These are phyloP conservation scores for Acanthochlamys bracteata DNA, from an alignment of 106 monocot species.

Conservation along the genomic window DNA sequence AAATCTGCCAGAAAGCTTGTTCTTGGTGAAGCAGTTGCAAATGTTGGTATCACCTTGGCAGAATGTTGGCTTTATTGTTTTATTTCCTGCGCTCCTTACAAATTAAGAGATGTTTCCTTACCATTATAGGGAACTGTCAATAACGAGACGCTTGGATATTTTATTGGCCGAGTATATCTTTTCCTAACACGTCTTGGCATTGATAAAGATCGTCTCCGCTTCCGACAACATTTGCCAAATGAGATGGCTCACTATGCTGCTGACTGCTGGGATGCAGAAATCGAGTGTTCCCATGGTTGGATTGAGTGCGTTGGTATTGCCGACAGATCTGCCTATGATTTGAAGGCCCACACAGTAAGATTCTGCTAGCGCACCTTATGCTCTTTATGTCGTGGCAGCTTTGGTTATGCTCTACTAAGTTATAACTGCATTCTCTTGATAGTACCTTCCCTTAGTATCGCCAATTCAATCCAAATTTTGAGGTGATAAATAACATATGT, in stretches of 20 bases:
- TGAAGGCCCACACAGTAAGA: slow-evolving; percentile 77
- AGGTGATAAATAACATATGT: background rate
- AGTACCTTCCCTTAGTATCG: too few relatives aligned
- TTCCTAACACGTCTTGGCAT: slow-evolving; percentile 80
- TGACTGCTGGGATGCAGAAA: slow-evolving; percentile 99
- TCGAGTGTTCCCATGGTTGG: slow-evolving; percentile 94
- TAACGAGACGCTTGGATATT: slow-evolving; percentile 95
- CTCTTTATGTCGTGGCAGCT: background rate
- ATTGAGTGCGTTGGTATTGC: slow-evolving; percentile 99
- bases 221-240: slow-evolving; percentile 91
- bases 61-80: background rate
- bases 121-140: slow-evolving; percentile 66
- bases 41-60: slow-evolving; percentile 21
- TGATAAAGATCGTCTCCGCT: slow-evolving; percentile 72
- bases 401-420: too few relatives aligned
- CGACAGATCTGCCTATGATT: slow-evolving; percentile 93
- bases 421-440: too few relatives aligned
- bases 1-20: slow-evolving; percentile 41
- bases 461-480: too few relatives aligned
- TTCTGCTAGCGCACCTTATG: background rate
- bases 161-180: slow-evolving; percentile 85
- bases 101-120: background rate
- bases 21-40: slow-evolving; percentile 76
- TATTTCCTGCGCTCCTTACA: background rate
- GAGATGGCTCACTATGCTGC: slow-evolving; percentile 99